Evolutionary conservation across 192 early-diverging fungal genomes (phyloP).

Genomic region (Backusella westeae): DNA sequence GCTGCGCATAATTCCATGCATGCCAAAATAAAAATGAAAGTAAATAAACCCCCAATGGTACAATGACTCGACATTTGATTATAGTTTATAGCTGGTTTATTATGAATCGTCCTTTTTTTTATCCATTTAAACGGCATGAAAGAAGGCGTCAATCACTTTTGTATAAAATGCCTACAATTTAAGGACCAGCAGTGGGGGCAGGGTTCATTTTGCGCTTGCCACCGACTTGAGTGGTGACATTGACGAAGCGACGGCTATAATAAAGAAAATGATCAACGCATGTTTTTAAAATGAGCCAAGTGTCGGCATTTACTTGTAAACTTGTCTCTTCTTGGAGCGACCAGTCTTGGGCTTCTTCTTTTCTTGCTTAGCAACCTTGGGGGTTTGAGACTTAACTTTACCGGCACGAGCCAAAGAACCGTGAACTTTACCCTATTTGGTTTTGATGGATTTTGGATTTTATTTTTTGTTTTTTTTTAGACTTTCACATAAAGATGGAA

Average conservation of each 20-base stretch:
- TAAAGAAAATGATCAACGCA: not conserved
- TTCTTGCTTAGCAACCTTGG: conserved; percentile 97
- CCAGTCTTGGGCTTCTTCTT: conserved; percentile 92
- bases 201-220: conserved; percentile 83
- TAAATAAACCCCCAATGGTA: not conserved
- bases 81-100: not conserved
- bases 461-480: not conserved
- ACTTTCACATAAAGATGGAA: not conserved
- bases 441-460: not conserved
- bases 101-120: not conserved
- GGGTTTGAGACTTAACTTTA: conserved; percentile 99
- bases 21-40: not conserved
- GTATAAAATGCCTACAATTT: conserved; percentile 15
- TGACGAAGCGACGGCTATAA: conserved; percentile 86
- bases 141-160: not conserved
- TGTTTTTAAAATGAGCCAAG: not conserved
- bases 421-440: conserved; percentile 97
- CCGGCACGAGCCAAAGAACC: conserved; percentile 99
- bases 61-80: not conserved
- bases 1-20: no score
- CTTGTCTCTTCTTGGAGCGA: conserved; percentile 95
- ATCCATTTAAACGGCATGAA: not conserved
- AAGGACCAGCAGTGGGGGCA: conserved; percentile 47
- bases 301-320: conserved; percentile 63
- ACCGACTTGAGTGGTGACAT: conserved; percentile 81